Evolutionary conservation across 345 rosid genomes (phyloP).

Genomic region (Tarenaya hassleriana): DNA sequence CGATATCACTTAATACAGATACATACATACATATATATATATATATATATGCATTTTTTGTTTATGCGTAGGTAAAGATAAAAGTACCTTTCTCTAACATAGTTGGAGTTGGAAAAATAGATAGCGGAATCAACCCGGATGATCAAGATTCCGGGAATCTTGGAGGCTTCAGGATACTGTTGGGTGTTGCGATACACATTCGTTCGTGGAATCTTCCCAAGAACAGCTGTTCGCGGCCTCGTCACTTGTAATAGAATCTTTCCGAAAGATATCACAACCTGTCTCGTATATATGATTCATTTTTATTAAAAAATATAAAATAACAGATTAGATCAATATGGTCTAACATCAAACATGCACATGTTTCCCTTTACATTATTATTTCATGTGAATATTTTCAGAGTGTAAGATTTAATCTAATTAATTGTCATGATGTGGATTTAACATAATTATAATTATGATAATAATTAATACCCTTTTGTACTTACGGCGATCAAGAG

Average conservation of each 20-base stretch:
- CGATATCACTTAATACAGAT: not conserved
- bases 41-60: too few species aligned
- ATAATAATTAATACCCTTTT: too few species aligned
- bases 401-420: too few species aligned
- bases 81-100: constrained; percentile 64
- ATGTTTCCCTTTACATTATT: too few species aligned
- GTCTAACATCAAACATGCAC: too few species aligned
- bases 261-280: constrained; percentile 76
- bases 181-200: constrained; percentile 53
- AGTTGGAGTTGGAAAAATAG: constrained; percentile 84
- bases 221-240: constrained; percentile 61
- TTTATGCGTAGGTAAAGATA: too few species aligned
- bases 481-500: constrained; percentile 54
- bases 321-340: too few species aligned
- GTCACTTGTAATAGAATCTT: constrained; percentile 85
- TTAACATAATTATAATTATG: too few species aligned
- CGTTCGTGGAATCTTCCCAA: constrained; percentile 64
- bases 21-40: not conserved
- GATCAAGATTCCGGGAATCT: constrained; percentile 60
- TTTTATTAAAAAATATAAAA: too few species aligned
- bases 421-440: too few species aligned
- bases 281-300: too few species aligned
- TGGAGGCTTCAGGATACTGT: constrained; percentile 65
- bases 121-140: constrained; percentile 86
- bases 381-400: too few species aligned